Percentiles rank a stretch among this genome's conserved stretches.
Conservation (phyloP, 2,329 filamentous ascomycete genomes). For the Coniochaeta hoffmannii region DNA sequence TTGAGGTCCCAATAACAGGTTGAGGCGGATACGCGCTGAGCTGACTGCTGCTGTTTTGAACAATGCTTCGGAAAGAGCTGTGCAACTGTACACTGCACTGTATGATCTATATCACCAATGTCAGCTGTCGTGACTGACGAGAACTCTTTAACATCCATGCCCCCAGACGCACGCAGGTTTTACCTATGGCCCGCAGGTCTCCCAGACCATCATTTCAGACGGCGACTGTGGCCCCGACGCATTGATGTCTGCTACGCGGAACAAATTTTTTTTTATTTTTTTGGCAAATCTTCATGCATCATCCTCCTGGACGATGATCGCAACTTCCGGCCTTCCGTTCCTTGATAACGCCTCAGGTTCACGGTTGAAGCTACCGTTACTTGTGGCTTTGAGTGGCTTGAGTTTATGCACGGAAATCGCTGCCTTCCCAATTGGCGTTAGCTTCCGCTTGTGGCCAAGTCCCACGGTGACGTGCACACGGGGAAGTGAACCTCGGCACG, state of each 20-base stretch:
- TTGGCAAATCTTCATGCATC: neutral
- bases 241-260: no score
- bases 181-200: no score
- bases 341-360: no score
- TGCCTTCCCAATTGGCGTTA: neutral
- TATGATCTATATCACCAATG: no score
- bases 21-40: neutral
- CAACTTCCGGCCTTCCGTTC: neutral
- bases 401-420: neutral
- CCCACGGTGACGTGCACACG: neutral
- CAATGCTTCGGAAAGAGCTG: no score
- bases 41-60: neutral
- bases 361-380: no score
- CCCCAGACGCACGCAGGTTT: no score
- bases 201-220: neutral
- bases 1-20: neutral
- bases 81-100: no score
- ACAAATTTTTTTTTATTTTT: no score
- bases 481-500: neutral
- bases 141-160: no score
- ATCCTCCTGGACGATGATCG: neutral
- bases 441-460: neutral
- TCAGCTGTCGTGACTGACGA: no score
- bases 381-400: neutral
- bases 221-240: neutral